Percentiles rank a stretch among this genome's conserved stretches.
phyloP scores from a whole-genome alignment of 306 rosid genomes.

The Malus domestica region DNA sequence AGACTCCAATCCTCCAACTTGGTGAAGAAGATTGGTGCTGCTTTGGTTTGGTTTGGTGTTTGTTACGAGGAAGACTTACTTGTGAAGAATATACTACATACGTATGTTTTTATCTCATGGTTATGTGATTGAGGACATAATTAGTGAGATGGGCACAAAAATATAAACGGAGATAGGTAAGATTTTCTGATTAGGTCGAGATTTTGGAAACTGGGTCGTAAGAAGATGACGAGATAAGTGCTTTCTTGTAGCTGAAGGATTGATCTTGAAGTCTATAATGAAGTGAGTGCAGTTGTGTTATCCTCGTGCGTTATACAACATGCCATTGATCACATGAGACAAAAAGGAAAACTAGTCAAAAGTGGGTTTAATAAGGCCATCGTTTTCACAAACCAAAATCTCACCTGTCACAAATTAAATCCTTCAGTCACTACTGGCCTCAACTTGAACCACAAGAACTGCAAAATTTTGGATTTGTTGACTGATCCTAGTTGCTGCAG shows the following conservation, averaged over 20 bases:
- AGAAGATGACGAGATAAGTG: background rate
- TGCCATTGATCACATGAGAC: conserved; percentile 16
- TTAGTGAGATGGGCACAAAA: too few relatives aligned
- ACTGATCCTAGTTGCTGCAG: background rate
- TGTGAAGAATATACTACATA: too few relatives aligned
- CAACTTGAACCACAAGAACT: conserved; percentile 1
- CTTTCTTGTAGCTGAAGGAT: background rate
- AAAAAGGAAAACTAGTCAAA: conserved; percentile 11
- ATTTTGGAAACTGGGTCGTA: conserved; percentile 1
- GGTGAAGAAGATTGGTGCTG: conserved; percentile 4
- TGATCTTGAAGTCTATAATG: background rate
- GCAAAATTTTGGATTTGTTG: background rate
- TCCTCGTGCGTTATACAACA: conserved; percentile 9
- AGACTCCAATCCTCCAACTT: background rate
- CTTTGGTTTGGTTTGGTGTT: background rate
- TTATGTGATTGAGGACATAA: too few relatives aligned
- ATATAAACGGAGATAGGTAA: too few relatives aligned
- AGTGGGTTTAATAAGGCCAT: conserved; percentile 3
- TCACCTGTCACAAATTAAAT: background rate
- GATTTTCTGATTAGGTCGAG: background rate
- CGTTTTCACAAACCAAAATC: conserved; percentile 2
- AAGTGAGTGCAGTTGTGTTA: background rate
- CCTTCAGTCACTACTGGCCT: background rate
- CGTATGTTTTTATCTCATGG: too few relatives aligned
- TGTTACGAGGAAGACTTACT: background rate